phyloP scores from a whole-genome alignment of 2,329 filamentous ascomycete species.

The Byssothecium circinans region DNA sequence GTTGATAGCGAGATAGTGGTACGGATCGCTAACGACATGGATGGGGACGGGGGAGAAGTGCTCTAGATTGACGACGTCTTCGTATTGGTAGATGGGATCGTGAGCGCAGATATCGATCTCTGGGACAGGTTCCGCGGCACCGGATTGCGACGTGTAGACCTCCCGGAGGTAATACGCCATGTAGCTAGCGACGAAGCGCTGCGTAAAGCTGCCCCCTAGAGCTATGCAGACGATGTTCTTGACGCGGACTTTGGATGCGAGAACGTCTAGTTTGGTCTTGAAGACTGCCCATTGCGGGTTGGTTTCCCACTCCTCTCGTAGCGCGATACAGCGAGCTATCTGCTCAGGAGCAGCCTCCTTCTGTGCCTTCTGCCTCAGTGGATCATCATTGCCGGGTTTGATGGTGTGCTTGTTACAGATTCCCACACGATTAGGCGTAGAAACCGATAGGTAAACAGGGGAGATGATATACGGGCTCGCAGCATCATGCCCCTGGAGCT shows the following conservation, averaged over 20 bases:
- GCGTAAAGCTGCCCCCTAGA: not conserved
- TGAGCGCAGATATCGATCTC: constrained; percentile 5
- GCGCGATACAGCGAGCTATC: too few species aligned
- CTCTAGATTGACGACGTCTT: not conserved
- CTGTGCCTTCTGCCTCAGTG: too few species aligned
- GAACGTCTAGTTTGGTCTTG: not conserved
- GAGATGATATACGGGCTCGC: too few species aligned
- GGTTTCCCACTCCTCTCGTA: not conserved
- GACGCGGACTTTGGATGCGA: not conserved
- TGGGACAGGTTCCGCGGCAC: not conserved
- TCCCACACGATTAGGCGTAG: too few species aligned
- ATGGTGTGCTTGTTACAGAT: too few species aligned
- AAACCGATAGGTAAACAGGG: too few species aligned
- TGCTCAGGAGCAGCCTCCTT: too few species aligned
- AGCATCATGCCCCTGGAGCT: too few species aligned
- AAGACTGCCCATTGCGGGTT: not conserved
- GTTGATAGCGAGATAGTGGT: constrained; percentile 11
- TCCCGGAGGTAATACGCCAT: not conserved
- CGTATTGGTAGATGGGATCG: constrained; percentile 1
- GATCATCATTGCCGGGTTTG: too few species aligned
- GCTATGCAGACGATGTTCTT: constrained; percentile 12
- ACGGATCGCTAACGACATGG: constrained; percentile 6
- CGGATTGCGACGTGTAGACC: not conserved
- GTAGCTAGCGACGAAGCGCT: constrained; percentile 3
- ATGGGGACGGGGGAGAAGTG: constrained; percentile 4